Evolutionary conservation across 2,329 filamentous ascomycete genomes (phyloP).

Genomic region (Paecilomyces sp.): DNA sequence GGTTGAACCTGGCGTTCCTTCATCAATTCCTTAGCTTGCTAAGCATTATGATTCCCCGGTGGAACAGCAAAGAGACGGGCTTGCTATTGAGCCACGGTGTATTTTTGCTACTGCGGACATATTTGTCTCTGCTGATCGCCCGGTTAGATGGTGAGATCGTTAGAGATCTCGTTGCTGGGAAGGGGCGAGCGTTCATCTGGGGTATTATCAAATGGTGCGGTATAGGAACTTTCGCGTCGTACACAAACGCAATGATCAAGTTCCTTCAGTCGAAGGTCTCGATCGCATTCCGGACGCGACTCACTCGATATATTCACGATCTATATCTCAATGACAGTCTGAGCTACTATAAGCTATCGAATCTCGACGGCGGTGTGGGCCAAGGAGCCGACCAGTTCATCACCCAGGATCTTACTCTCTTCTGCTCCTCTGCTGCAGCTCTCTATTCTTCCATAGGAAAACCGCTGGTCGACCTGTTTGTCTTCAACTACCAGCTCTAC

Average conservation of each 20-base stretch:
- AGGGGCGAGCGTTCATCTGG: constrained; percentile 79
- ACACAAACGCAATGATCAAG: constrained; percentile 99
- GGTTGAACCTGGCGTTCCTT: constrained; percentile 88
- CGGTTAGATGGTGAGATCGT: constrained; percentile 94
- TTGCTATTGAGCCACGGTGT: constrained; percentile 79
- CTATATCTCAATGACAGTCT: constrained; percentile 90
- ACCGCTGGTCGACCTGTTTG: constrained; percentile 90
- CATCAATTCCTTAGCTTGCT: constrained; percentile 94
- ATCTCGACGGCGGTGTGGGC: constrained; percentile 86
- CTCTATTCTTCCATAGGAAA: constrained; percentile 97
- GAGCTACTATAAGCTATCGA: constrained; percentile 92
- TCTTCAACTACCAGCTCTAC: constrained; percentile 97
- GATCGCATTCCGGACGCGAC: constrained; percentile 89
- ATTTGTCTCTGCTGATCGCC: constrained; percentile 87
- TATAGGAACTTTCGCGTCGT: constrained; percentile 85
- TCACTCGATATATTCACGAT: constrained; percentile 96
- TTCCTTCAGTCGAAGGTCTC: constrained; percentile 96
- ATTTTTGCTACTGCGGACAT: constrained; percentile 87
- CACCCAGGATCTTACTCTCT: constrained; percentile 90
- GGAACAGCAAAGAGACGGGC: constrained; percentile 92
- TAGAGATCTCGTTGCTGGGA: constrained; percentile 88
- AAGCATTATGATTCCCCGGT: constrained; percentile 95
- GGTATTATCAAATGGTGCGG: constrained; percentile 94
- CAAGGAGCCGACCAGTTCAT: constrained; percentile 95
- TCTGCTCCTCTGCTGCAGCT: constrained; percentile 86